These are phyloP conservation scores for Zygoascus ofunaensis DNA, from an alignment of 805 yeast species.

Conservation along the genomic window DNA sequence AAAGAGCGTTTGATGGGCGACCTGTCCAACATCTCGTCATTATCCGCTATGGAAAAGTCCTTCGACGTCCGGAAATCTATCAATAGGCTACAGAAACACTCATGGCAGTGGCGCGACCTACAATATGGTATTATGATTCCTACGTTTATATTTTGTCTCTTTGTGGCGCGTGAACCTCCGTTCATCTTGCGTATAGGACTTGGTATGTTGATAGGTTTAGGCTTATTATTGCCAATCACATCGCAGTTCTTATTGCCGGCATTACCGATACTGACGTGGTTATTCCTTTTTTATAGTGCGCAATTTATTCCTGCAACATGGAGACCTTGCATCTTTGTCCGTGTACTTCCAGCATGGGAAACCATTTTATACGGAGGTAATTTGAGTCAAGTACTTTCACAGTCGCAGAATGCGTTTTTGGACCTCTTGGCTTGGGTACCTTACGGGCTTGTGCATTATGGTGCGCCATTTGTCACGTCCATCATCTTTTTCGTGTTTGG, in stretches of 20 bases:
- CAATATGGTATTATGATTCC: slow-evolving; percentile 43
- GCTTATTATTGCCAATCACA: slow-evolving; percentile 62
- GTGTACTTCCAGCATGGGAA: slow-evolving; percentile 83
- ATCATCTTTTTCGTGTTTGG: slow-evolving; percentile 72
- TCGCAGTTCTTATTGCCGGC: slow-evolving; percentile 79
- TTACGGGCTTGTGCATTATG: slow-evolving; percentile 82
- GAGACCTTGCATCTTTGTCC: slow-evolving; percentile 85
- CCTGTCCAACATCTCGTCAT: neutral
- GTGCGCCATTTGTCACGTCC: slow-evolving; percentile 85
- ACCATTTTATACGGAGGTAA: slow-evolving; percentile 89
- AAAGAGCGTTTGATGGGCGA: neutral
- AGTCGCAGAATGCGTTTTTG: slow-evolving; percentile 50
- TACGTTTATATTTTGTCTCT: slow-evolving; percentile 41
- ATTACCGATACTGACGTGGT: slow-evolving; percentile 79
- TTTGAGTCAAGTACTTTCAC: slow-evolving; percentile 72
- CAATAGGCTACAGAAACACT: slow-evolving; percentile 24
- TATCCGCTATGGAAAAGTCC: slow-evolving; percentile 23
- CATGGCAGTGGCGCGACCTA: slow-evolving; percentile 34
- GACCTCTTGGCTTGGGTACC: slow-evolving; percentile 95
- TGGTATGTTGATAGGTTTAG: slow-evolving; percentile 34
- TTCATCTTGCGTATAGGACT: slow-evolving; percentile 26
- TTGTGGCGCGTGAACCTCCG: slow-evolving; percentile 28
- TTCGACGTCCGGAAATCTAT: slow-evolving; percentile 29
- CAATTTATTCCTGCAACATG: slow-evolving; percentile 61
- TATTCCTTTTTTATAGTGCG: slow-evolving; percentile 69